phyloP scores from a whole-genome alignment of 495 filamentous ascomycete species.

The Echria macrotheca region DNA sequence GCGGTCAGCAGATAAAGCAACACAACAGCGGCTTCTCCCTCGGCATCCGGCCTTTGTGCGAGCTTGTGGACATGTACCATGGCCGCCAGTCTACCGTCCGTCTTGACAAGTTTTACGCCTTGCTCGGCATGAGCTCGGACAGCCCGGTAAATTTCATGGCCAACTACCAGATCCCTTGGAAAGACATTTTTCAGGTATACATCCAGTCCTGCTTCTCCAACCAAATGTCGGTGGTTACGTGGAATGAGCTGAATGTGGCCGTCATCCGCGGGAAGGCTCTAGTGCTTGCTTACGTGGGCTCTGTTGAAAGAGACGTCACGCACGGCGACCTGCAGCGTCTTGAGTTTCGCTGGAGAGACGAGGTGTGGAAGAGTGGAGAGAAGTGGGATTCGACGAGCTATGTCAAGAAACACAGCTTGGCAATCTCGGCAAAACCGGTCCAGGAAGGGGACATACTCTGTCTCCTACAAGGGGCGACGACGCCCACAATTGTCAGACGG shows the following conservation, averaged over 20 bases:
- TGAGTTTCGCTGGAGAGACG: background rate
- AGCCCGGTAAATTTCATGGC: background rate
- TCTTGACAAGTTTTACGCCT: background rate
- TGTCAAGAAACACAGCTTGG: too few species aligned
- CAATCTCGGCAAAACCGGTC: background rate
- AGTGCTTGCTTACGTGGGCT: background rate
- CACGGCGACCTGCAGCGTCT: background rate
- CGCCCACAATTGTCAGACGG: background rate
- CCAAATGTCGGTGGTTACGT: background rate
- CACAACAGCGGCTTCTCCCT: background rate
- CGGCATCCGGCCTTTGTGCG: background rate
- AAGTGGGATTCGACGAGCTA: too few species aligned
- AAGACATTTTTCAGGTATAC: background rate
- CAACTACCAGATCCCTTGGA: conserved; percentile 2
- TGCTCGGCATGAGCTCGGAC: background rate
- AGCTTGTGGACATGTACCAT: background rate
- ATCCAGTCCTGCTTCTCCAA: background rate
- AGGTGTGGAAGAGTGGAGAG: background rate
- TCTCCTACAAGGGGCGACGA: background rate
- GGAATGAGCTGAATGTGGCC: background rate
- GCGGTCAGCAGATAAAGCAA: background rate
- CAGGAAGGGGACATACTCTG: background rate
- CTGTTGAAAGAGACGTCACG: background rate
- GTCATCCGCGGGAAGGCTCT: background rate
- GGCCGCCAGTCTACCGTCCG: background rate